Conservation (phyloP, 306 rosid genomes). For the Astragalus membranaceus region DNA sequence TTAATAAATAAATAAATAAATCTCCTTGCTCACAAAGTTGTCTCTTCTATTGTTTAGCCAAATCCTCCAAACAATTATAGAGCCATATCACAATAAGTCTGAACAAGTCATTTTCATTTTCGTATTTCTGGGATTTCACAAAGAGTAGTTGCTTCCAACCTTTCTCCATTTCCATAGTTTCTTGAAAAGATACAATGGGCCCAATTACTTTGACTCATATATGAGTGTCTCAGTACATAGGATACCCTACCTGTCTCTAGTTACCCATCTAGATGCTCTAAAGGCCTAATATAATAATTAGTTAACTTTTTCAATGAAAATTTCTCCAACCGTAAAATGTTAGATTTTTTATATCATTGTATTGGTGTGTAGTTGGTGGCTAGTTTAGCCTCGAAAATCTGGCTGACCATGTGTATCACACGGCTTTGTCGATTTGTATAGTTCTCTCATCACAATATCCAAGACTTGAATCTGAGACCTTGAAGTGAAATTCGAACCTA, state of each 20-base stretch:
- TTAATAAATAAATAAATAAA: not conserved
- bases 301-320: not conserved
- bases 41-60: slow-evolving; percentile 6
- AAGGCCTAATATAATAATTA: slow-evolving; percentile 6
- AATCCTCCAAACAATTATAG: slow-evolving; percentile 21
- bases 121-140: slow-evolving; percentile 30
- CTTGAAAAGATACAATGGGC: slow-evolving; percentile 41
- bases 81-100: not conserved
- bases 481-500: no score
- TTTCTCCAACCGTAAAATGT: not conserved
- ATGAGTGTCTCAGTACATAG: slow-evolving; percentile 14
- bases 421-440: no score
- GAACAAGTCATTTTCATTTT: slow-evolving; percentile 15
- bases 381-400: no score
- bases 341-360: no score
- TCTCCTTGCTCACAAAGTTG: slow-evolving; percentile 10
- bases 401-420: no score
- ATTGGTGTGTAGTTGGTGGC: no score
- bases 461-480: no score
- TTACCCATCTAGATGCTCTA: not conserved
- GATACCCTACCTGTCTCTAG: slow-evolving; percentile 33
- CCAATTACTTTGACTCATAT: slow-evolving; percentile 33
- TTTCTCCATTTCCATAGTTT: slow-evolving; percentile 28
- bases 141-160: slow-evolving; percentile 24
- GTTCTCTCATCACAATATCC: no score